phyloP scores from a whole-genome alignment of 371 early-diverging fungal species.

The Phascolomyces articulosus region DNA sequence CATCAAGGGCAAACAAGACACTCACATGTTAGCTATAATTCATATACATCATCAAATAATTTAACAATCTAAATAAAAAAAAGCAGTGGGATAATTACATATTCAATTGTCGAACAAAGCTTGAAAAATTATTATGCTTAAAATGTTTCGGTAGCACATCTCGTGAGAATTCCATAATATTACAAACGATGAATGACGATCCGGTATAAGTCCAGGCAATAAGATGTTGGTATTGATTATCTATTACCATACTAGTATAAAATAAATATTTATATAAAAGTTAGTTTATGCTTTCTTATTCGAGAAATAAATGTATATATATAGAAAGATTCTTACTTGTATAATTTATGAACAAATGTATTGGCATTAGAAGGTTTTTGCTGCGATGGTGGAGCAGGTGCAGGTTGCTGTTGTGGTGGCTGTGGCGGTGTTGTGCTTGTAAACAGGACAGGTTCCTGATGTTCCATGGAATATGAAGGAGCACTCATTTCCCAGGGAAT shows the following conservation, averaged over 20 bases:
- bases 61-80: no score
- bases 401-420: background rate
- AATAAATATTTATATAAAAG: background rate
- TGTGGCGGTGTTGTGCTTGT: slow-evolving; percentile 6
- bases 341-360: slow-evolving; percentile 50
- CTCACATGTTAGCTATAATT: background rate
- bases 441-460: slow-evolving; percentile 5
- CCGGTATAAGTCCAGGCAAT: slow-evolving; percentile 87
- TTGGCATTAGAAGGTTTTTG: slow-evolving; percentile 26
- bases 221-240: slow-evolving; percentile 77
- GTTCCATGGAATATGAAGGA: slow-evolving; percentile 5
- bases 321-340: slow-evolving; percentile 34
- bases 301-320: no score
- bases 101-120: slow-evolving; percentile 90
- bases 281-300: background rate
- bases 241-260: slow-evolving; percentile 76
- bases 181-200: slow-evolving; percentile 89
- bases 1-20: background rate
- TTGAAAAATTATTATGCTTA: slow-evolving; percentile 88
- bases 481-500: slow-evolving; percentile 2
- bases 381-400: background rate
- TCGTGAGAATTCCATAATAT: slow-evolving; percentile 82
- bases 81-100: slow-evolving; percentile 54
- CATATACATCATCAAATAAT: no score
- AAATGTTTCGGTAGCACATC: slow-evolving; percentile 84